phyloP scores from a whole-genome alignment of 2,329 filamentous ascomycete genomes.

The Rhinocladiella similis region DNA sequence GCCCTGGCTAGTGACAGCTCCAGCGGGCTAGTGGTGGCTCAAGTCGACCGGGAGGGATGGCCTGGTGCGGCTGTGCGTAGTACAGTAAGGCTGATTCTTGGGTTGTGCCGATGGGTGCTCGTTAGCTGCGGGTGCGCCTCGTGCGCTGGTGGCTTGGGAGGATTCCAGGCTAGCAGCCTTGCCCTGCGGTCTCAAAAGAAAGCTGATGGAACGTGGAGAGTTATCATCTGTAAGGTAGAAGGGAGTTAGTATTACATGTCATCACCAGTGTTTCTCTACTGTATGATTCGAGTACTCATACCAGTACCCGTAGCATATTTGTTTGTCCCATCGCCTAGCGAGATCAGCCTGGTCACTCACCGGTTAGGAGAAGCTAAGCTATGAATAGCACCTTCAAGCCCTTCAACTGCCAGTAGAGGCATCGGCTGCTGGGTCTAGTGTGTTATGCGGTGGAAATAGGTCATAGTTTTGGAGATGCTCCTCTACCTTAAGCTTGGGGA shows the following conservation, averaged over 20 bases:
- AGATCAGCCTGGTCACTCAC: background rate
- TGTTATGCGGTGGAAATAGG: background rate
- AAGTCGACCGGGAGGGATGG: background rate
- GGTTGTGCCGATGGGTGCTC: constrained; percentile 6
- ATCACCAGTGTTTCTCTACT: background rate
- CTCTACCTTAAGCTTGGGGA: background rate
- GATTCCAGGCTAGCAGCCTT: too few relatives aligned
- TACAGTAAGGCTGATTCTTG: constrained; percentile 21
- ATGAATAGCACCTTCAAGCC: background rate
- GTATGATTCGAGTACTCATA: background rate
- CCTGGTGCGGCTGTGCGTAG: background rate
- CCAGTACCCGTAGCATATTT: too few relatives aligned
- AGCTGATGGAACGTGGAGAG: too few relatives aligned
- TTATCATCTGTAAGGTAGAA: background rate
- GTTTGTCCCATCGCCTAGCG: too few relatives aligned
- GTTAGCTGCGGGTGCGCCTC: too few relatives aligned
- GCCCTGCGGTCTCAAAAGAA: too few relatives aligned
- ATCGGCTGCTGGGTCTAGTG: background rate
- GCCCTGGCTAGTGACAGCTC: constrained; percentile 10
- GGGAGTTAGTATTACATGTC: background rate
- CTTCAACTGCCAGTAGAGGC: background rate
- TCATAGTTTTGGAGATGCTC: background rate
- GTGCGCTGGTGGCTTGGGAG: too few relatives aligned
- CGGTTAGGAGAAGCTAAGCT: background rate
- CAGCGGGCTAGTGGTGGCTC: background rate